Evolutionary conservation across 176 grass and related monocot species (phyloP).

Genomic region (Elymus sibiricus): DNA sequence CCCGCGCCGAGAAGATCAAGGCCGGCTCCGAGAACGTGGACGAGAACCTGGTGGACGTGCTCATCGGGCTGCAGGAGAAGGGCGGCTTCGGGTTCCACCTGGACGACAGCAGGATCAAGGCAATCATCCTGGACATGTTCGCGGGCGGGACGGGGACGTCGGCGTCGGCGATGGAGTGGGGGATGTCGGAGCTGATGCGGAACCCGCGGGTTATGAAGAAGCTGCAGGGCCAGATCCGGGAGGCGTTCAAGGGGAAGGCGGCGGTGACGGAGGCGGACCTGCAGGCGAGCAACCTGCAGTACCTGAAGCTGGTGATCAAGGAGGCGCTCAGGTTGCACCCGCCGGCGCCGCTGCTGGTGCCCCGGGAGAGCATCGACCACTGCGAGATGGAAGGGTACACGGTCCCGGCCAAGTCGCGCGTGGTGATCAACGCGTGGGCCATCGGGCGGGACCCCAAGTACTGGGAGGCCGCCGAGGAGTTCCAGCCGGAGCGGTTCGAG

Average conservation of each 20-base stretch:
- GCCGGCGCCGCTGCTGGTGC: conserved; percentile 53
- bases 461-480: conserved; percentile 45
- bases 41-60: conserved; percentile 52
- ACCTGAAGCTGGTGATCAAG: conserved; percentile 73
- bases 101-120: conserved; percentile 42
- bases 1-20: conserved; percentile 11
- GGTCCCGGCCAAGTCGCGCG: conserved; percentile 38
- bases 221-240: conserved; percentile 46
- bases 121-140: conserved; percentile 60
- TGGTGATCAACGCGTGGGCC: conserved; percentile 35
- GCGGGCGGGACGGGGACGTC: conserved; percentile 45
- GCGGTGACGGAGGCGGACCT: conserved; percentile 36
- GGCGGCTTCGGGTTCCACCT: conserved; percentile 40
- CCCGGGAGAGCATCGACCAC: conserved; percentile 29
- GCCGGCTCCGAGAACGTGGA: conserved; percentile 17
- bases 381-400: conserved; percentile 48
- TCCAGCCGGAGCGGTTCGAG: conserved; percentile 48
- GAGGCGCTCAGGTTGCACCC: conserved; percentile 63
- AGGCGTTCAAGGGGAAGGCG: conserved; percentile 19
- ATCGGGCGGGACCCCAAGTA: conserved; percentile 41
- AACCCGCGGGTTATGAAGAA: conserved; percentile 52
- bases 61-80: conserved; percentile 47
- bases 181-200: conserved; percentile 70
- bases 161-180: conserved; percentile 53
- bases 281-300: conserved; percentile 29